Percentiles rank a stretch among this genome's conserved stretches.
These are phyloP conservation scores for Paracamarosporium sp. DNA, from an alignment of 2,329 filamentous ascomycete genomes.

Conservation along the genomic window DNA sequence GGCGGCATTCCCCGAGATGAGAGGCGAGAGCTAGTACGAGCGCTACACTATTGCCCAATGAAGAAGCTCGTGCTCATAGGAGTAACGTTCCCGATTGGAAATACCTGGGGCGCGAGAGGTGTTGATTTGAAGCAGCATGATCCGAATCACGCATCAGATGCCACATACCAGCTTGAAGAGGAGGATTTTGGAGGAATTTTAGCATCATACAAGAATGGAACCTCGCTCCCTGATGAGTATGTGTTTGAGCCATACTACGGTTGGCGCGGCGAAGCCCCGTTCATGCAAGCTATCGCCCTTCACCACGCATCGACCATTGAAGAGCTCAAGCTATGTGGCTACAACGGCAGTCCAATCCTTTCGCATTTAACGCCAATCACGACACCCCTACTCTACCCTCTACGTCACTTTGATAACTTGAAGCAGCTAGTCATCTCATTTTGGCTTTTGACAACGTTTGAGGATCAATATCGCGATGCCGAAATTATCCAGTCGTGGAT, in stretches of 20 bases:
- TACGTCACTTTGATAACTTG: conserved; percentile 53
- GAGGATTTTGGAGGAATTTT: conserved; percentile 35
- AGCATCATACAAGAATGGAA: conserved; percentile 30
- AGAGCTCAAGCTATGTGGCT: conserved; percentile 58
- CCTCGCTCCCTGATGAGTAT: conserved; percentile 25
- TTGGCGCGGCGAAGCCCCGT: conserved; percentile 47
- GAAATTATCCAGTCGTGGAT: conserved; percentile 56
- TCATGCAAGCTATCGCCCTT: conserved; percentile 51
- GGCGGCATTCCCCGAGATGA: conserved; percentile 56
- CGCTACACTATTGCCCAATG: conserved; percentile 49
- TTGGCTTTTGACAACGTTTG: conserved; percentile 51
- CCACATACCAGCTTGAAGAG: conserved; percentile 33
- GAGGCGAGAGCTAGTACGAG: conserved; percentile 53
- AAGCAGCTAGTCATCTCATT: conserved; percentile 50
- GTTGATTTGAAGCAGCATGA: conserved; percentile 39
- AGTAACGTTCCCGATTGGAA: conserved; percentile 51
- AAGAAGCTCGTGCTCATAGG: conserved; percentile 56
- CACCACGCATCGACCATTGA: conserved; percentile 49
- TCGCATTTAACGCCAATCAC: conserved; percentile 48
- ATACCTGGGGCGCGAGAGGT: conserved; percentile 52
- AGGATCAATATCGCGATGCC: conserved; percentile 46
- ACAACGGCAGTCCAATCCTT: conserved; percentile 52
- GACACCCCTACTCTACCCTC: conserved; percentile 43
- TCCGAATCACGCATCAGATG: conserved; percentile 25
- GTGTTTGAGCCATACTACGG: conserved; percentile 48